Conservation (phyloP, 352 stramenopile genomes). For the Globisporangium polare region DNA sequence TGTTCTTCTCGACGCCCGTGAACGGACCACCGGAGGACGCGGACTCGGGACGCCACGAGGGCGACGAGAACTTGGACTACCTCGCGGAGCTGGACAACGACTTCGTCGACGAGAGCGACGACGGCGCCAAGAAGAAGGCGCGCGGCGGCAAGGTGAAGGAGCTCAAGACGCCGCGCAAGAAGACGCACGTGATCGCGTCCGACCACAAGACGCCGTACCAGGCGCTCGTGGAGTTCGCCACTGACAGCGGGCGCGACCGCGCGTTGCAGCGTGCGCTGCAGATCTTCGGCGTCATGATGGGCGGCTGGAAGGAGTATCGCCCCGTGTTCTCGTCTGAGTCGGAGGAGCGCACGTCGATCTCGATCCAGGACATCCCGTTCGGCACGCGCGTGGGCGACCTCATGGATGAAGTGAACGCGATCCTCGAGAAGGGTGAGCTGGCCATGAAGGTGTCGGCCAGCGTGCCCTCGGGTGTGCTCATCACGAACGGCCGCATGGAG, state of each 20-base stretch:
- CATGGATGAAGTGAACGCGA: constrained; percentile 52
- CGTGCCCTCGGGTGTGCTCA: constrained; percentile 41
- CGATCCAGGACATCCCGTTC: constrained; percentile 77
- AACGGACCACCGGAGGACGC: constrained; percentile 49
- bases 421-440: constrained; percentile 40
- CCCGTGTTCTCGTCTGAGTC: constrained; percentile 63
- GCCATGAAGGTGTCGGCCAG: constrained; percentile 46
- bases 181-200: constrained; percentile 71
- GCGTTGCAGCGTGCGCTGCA: constrained; percentile 73
- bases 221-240: constrained; percentile 77
- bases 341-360: constrained; percentile 49
- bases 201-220: constrained; percentile 68
- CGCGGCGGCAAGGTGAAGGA: constrained; percentile 19
- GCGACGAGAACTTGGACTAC: constrained; percentile 28
- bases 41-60: constrained; percentile 13
- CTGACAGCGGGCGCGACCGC: constrained; percentile 32
- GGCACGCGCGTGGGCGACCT: constrained; percentile 59
- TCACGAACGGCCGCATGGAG: constrained; percentile 73
- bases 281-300: constrained; percentile 89
- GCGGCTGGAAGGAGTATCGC: constrained; percentile 76
- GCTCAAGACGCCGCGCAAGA: constrained; percentile 44
- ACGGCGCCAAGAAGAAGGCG: constrained; percentile 23
- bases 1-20: constrained; percentile 66
- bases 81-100: constrained; percentile 31
- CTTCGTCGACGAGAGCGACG: constrained; percentile 19